A percentile compares a stretch with the other conserved stretches of the same genome.
These are phyloP conservation scores for Aspergillus spinulosporus DNA, from an alignment of 2,329 filamentous ascomycete species.

Conservation along the genomic window DNA sequence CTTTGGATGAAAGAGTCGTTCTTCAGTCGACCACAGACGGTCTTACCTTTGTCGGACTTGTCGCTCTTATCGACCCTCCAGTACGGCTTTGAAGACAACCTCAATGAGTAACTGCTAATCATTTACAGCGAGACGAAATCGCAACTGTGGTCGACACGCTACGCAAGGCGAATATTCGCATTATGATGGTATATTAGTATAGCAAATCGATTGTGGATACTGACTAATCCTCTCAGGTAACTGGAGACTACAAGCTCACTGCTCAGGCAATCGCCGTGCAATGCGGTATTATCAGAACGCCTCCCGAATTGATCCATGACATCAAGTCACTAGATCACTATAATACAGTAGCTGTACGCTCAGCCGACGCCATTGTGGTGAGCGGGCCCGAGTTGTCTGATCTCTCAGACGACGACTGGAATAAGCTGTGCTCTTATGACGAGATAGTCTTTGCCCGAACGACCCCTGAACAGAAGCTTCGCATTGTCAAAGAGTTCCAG, in stretches of 20 bases:
- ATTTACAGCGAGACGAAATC: slow-evolving; percentile 53
- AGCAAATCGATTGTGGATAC: neutral
- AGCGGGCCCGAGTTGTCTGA: slow-evolving; percentile 65
- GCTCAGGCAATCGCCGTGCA: slow-evolving; percentile 71
- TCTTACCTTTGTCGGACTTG: slow-evolving; percentile 57
- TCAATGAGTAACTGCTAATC: too few species aligned
- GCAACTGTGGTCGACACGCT: slow-evolving; percentile 62
- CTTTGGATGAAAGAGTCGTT: slow-evolving; percentile 59
- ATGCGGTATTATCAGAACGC: slow-evolving; percentile 65
- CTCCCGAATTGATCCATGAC: slow-evolving; percentile 51
- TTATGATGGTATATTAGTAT: slow-evolving; percentile 64
- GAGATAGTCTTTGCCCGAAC: slow-evolving; percentile 77
- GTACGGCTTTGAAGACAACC: neutral
- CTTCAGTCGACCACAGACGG: slow-evolving; percentile 52
- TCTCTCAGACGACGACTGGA: slow-evolving; percentile 69
- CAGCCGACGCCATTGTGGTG: slow-evolving; percentile 55
- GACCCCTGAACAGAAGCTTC: slow-evolving; percentile 75
- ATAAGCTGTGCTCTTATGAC: slow-evolving; percentile 62
- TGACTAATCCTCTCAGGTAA: slow-evolving; percentile 51
- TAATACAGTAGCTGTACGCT: neutral
- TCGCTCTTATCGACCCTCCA: slow-evolving; percentile 62
- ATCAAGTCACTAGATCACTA: slow-evolving; percentile 52
- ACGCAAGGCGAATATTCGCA: slow-evolving; percentile 68
- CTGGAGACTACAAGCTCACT: slow-evolving; percentile 74
- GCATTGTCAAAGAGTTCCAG: slow-evolving; percentile 76